Evolutionary conservation across 2,329 filamentous ascomycete genomes (phyloP).

Genomic region (Cladosporium sp.): DNA sequence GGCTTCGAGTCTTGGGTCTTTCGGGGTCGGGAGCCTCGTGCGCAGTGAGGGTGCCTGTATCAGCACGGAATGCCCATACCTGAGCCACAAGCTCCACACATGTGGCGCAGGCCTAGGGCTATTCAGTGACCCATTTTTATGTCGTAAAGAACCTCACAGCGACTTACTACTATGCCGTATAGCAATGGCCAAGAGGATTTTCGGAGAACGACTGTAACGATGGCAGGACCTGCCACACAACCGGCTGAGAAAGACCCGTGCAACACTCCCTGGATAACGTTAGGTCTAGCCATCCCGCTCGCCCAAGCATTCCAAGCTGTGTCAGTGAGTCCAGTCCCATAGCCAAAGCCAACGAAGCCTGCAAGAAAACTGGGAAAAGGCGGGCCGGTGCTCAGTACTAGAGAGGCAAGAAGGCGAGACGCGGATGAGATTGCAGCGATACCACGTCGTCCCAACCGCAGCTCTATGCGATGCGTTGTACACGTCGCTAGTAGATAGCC

Average conservation of each 20-base stretch:
- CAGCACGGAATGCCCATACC: neutral
- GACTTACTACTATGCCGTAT: neutral
- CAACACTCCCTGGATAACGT: neutral
- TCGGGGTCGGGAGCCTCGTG: neutral
- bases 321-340: conserved; percentile 4
- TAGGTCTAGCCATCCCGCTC: neutral
- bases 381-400: neutral
- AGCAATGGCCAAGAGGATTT: neutral
- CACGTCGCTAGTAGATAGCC: conserved; percentile 1
- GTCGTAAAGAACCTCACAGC: neutral
- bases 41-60: neutral
- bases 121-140: neutral
- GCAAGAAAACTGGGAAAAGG: neutral
- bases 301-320: conserved; percentile 6
- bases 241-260: conserved; percentile 3
- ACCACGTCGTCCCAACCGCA: neutral
- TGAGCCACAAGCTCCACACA: neutral
- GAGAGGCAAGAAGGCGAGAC: neutral
- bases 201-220: neutral
- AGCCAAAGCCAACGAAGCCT: neutral
- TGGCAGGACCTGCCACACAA: neutral
- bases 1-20: neutral
- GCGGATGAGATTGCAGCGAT: neutral
- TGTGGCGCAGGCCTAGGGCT: neutral
- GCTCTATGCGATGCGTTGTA: neutral